Evolutionary conservation across 768 basidiomycete genomes (phyloP), one percentile per base, ranked within the genome.

Genomic region (Pleurotus giganteus): DNA sequence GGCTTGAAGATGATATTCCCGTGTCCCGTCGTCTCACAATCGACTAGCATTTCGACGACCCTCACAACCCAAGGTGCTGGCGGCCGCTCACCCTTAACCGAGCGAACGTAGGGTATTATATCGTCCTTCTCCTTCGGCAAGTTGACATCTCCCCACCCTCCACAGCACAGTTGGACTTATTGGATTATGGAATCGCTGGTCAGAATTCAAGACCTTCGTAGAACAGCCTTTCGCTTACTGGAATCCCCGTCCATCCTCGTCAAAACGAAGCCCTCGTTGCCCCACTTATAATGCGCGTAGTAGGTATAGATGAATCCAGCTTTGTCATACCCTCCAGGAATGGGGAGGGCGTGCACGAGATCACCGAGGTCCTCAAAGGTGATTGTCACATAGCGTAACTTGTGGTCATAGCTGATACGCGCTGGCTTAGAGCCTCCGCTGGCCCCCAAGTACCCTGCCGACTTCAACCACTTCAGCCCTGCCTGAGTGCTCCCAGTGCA

Each of bases 401-500:
- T 58, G 15, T 59, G 55, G 28, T 61, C 53, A 32, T 58, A 62
- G 5, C 44, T 26, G 24, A 57, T 5, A 6, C 32, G 29, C 15
- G 24, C 13, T 24, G 15, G 15, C 11, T 17, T 17, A 44, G 42
- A 19, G 12, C 31, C 2, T 8, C 56, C 21, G 3, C 57, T 23
- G 15, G 42, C 9, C 17, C 6, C 12, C 11, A 45, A 21, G 28
- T 54, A 57, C 3, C 58, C 58, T 2, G 59, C 59, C 11, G 42
- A 29, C 46, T 50, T 36, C 4, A 66, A 47, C 60, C 59, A 59
- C 21, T 62, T 61, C 2, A 61, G 55, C n/a, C 64, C 66, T 2
- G 54, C 60, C 32, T 61, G 61, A 13, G 55, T 56, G 9, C 51
- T 27, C 2, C 64, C 66, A 4, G 66, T 65, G 49, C 66, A 63